phyloP scores from a whole-genome alignment of 2,329 filamentous ascomycete genomes.

The Fusarium armeniacum region DNA sequence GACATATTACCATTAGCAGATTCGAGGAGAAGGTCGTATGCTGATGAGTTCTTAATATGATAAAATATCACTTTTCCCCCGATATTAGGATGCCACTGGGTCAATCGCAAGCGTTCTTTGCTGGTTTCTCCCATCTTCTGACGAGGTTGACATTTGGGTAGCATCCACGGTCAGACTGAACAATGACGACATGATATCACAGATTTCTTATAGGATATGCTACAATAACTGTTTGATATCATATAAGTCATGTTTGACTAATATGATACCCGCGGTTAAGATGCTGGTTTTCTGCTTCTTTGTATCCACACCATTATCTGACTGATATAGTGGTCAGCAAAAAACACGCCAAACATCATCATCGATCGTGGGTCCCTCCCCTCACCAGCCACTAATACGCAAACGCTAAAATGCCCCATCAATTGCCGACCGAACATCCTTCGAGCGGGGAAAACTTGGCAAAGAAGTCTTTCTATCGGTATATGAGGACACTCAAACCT shows the following conservation, averaged over 20 bases:
- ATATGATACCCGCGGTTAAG: background rate
- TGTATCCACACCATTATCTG: constrained; percentile 1
- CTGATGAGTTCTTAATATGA: no score
- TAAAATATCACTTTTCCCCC: no score
- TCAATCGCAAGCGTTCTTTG: no score
- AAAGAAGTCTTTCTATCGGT: background rate
- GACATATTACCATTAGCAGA: no score
- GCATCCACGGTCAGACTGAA: background rate
- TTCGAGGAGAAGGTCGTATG: background rate
- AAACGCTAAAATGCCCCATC: background rate
- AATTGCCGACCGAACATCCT: constrained; percentile 6
- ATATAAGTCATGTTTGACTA: background rate
- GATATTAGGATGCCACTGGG: no score
- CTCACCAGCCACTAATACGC: background rate
- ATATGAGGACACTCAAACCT: background rate
- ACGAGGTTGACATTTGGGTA: background rate
- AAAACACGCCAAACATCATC: background rate
- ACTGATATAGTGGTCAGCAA: constrained; percentile 12
- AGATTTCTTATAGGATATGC: background rate
- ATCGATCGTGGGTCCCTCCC: constrained; percentile 3
- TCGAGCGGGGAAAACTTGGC: constrained; percentile 12
- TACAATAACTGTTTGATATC: background rate
- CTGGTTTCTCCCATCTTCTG: background rate
- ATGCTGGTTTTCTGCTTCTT: background rate
- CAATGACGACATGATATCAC: background rate